Conservation (phyloP, 441 rosid genomes). For the Euphorbia celastroides region DNA sequence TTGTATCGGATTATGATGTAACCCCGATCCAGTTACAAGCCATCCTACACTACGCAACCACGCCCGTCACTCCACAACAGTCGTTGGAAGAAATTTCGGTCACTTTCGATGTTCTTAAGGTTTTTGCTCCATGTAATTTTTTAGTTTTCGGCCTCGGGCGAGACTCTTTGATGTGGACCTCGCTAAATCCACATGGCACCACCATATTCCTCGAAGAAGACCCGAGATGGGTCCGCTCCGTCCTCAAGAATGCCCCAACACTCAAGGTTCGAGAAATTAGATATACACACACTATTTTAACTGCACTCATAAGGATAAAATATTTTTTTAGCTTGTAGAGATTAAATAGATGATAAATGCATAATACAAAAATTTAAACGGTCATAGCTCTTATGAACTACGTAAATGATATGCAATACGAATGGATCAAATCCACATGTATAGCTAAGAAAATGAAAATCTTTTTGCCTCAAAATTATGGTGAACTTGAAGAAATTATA, state of each 20-base stretch:
- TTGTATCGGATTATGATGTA: conserved; percentile 32
- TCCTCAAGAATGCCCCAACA: conserved; percentile 40
- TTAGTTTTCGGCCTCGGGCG: conserved; percentile 85
- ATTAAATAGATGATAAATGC: too few relatives aligned
- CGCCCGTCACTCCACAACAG: conserved; percentile 63
- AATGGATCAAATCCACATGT: too few relatives aligned
- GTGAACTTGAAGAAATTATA: too few relatives aligned
- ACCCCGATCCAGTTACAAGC: conserved; percentile 68
- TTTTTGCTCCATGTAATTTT: conserved; percentile 61
- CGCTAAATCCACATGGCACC: conserved; percentile 67
- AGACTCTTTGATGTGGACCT: conserved; percentile 88
- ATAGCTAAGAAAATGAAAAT: too few relatives aligned
- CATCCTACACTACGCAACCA: conserved; percentile 85
- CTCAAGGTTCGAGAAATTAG: conserved; percentile 35
- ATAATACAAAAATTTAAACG: too few relatives aligned
- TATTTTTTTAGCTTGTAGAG: too few relatives aligned
- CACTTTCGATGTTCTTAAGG: conserved; percentile 55
- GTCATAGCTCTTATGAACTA: too few relatives aligned
- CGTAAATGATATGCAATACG: too few relatives aligned
- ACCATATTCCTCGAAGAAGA: conserved; percentile 87
- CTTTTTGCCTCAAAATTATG: too few relatives aligned
- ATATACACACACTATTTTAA: too few relatives aligned
- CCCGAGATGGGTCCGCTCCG: conserved; percentile 62
- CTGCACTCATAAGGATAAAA: too few relatives aligned
- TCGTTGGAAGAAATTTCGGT: conserved; percentile 50